A percentile compares a stretch with the other conserved stretches of the same genome.
These are phyloP conservation scores for Cyclotella sp. DNA, from an alignment of 108 stramenopile genomes.

Conservation along the genomic window DNA sequence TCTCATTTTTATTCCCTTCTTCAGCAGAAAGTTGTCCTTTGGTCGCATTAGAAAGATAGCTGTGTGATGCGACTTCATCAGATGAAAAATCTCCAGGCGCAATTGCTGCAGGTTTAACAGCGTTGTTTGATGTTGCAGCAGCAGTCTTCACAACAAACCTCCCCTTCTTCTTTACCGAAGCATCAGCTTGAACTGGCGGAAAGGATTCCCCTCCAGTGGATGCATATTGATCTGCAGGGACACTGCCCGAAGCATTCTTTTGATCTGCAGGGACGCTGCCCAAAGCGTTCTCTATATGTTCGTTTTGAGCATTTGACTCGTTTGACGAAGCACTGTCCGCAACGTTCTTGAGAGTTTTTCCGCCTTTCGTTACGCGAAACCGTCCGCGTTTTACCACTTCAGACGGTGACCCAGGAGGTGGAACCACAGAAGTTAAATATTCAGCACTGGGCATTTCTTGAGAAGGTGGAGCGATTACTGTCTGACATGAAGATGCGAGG, in stretches of 20 bases:
- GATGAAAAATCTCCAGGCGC: not conserved
- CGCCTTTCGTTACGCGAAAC: conserved; percentile 44
- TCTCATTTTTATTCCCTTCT: not conserved
- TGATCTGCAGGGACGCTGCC: too few relatives aligned
- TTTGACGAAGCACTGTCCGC: not conserved
- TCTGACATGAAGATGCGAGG: not conserved
- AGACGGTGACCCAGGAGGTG: not conserved
- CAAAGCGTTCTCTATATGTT: not conserved
- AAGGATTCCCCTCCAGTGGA: not conserved
- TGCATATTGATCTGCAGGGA: not conserved
- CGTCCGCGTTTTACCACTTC: conserved; percentile 39
- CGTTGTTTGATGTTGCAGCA: not conserved
- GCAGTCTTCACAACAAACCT: conserved; percentile 43
- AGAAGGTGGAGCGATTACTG: not conserved
- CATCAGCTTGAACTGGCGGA: conserved; percentile 1
- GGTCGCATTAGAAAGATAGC: not conserved
- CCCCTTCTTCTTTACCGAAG: conserved; percentile 38
- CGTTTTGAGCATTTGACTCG: not conserved
- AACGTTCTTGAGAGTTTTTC: conserved; percentile 6
- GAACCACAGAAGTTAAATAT: not conserved
- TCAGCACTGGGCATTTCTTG: not conserved
- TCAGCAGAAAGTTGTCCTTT: not conserved
- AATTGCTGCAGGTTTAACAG: not conserved
- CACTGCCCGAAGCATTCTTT: not conserved
- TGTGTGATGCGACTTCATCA: not conserved